These are phyloP conservation scores for Striga asiatica DNA, from an alignment of 257 asterid genomes.

Conservation along the genomic window DNA sequence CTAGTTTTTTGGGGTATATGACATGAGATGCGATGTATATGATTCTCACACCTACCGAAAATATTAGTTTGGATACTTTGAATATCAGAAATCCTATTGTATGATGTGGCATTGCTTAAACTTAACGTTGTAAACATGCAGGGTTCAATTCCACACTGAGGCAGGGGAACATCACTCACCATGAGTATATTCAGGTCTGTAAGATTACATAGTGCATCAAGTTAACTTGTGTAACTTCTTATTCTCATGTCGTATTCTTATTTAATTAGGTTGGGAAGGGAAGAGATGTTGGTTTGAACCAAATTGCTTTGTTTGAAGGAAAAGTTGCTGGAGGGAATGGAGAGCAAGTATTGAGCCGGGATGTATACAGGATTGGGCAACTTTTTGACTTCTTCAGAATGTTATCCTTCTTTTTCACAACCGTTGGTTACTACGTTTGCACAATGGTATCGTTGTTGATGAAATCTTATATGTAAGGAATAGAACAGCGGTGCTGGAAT, in stretches of 20 bases:
- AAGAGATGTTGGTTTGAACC: slow-evolving; percentile 98
- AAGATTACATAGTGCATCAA: slow-evolving; percentile 2
- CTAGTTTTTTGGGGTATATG: not conserved
- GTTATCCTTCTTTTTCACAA: slow-evolving; percentile 88
- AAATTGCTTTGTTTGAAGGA: slow-evolving; percentile 94
- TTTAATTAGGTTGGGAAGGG: slow-evolving; percentile 95
- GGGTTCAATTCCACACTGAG: slow-evolving; percentile 96
- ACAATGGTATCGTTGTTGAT: slow-evolving; percentile 59
- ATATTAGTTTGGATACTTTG: slow-evolving; percentile 3
- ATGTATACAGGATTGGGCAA: slow-evolving; percentile 92
- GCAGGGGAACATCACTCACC: slow-evolving; percentile 98
- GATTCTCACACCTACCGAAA: not conserved
- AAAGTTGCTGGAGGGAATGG: slow-evolving; percentile 99
- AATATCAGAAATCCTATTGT: slow-evolving; percentile 2
- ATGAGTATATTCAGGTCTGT: slow-evolving; percentile 74
- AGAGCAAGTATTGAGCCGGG: slow-evolving; percentile 98
- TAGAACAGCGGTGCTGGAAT: not conserved
- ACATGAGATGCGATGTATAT: not conserved
- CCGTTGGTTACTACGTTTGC: slow-evolving; percentile 95
- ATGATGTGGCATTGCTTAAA: slow-evolving; percentile 7
- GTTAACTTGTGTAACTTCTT: not conserved
- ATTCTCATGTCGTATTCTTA: slow-evolving; percentile 10
- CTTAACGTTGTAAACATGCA: slow-evolving; percentile 27
- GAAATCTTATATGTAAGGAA: slow-evolving; percentile 4
- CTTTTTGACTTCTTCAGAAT: slow-evolving; percentile 93